Conservation (phyloP, 108 stramenopile species). For the Schizochytrium sp. region DNA sequence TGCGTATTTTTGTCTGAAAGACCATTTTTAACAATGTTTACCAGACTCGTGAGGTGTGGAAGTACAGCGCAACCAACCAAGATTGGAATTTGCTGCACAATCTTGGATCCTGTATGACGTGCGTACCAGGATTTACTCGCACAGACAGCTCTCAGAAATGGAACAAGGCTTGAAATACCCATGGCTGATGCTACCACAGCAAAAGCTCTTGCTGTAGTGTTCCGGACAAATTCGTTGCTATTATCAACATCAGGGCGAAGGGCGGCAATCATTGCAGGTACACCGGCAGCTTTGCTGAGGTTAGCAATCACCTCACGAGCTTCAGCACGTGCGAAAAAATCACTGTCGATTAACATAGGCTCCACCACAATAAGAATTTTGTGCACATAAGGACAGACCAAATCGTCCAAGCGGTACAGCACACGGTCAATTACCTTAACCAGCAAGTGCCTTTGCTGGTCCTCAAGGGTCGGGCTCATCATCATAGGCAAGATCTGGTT, state of each 20-base stretch:
- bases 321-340: constrained; percentile 98
- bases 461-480: constrained; percentile 96
- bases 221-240: constrained; percentile 96
- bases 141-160: constrained; percentile 99
- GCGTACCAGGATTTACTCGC: constrained; percentile 96
- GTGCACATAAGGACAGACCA: constrained; percentile 96
- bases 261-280: constrained; percentile 99
- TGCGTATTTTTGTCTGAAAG: constrained; percentile 96
- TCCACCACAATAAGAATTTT: constrained; percentile 96
- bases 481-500: constrained; percentile 95
- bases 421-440: constrained; percentile 99
- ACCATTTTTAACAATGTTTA: constrained; percentile 95
- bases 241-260: constrained; percentile 99
- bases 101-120: constrained; percentile 98
- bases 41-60: constrained; percentile 93
- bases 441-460: constrained; percentile 97
- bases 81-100: constrained; percentile 98
- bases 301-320: constrained; percentile 99
- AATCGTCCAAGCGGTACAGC: constrained; percentile 95
- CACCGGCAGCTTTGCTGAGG: constrained; percentile 97
- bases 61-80: constrained; percentile 97
- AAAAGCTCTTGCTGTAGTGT: constrained; percentile 96
- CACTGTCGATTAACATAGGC: constrained; percentile 97
- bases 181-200: constrained; percentile 98
- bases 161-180: constrained; percentile 92